These are phyloP conservation scores for Syzygium aqueum DNA, from an alignment of 345 rosid genomes.

Conservation along the genomic window DNA sequence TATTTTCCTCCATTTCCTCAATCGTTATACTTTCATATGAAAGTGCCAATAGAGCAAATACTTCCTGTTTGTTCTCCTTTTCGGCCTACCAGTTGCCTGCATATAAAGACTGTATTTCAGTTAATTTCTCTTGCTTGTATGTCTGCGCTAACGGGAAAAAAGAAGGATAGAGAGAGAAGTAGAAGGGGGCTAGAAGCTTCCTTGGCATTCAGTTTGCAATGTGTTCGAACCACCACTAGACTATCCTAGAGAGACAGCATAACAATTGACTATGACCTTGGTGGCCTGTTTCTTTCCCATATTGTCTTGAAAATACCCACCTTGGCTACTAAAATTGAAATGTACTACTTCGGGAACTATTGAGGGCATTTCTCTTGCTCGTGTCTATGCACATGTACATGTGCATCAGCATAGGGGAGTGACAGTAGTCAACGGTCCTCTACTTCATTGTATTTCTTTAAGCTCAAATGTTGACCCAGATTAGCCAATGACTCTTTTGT, in stretches of 20 bases:
- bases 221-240: not conserved
- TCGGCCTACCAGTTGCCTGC: not conserved
- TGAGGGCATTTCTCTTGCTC: not conserved
- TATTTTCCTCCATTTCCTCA: not conserved
- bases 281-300: not conserved
- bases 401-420: not conserved
- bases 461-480: not conserved
- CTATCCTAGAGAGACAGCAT: not conserved
- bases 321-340: not conserved
- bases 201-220: not conserved
- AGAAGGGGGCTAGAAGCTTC: not conserved
- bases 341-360: not conserved
- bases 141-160: not conserved
- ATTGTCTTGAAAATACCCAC: not conserved
- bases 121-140: not conserved
- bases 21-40: not conserved
- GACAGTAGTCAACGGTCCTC: not conserved
- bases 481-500: not conserved
- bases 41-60: not conserved
- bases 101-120: not conserved
- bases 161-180: not conserved
- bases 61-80: not conserved
- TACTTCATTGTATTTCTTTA: not conserved
- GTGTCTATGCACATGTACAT: not conserved
- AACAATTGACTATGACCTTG: not conserved